These are phyloP conservation scores for Kwoniella heveanensis DNA, from an alignment of 768 basidiomycete species.

Conservation along the genomic window DNA sequence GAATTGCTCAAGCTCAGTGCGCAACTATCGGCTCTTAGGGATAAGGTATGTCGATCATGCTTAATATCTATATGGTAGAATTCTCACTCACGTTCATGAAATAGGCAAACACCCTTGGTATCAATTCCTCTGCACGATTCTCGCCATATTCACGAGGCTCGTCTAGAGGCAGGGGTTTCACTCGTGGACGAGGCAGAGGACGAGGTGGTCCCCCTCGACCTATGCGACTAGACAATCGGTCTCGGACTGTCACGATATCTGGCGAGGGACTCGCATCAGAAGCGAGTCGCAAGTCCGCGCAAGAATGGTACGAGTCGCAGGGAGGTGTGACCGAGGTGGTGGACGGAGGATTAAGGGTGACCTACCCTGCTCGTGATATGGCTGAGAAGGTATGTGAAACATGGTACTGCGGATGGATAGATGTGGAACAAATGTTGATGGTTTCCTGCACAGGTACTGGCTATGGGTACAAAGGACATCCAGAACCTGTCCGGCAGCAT, in stretches of 20 bases:
- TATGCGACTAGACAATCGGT: slow-evolving; percentile 88
- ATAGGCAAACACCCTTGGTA: slow-evolving; percentile 60
- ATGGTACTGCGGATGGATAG: neutral
- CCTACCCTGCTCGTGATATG: slow-evolving; percentile 45
- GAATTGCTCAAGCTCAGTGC: slow-evolving; percentile 47
- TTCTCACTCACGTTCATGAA: slow-evolving; percentile 62
- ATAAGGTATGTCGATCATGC: slow-evolving; percentile 58
- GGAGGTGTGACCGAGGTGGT: slow-evolving; percentile 36
- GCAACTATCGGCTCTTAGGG: slow-evolving; percentile 54
- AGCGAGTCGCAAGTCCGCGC: slow-evolving; percentile 62
- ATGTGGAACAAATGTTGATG: neutral
- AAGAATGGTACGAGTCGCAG: slow-evolving; percentile 79
- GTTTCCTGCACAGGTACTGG: slow-evolving; percentile 28
- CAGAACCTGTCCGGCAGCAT: slow-evolving; percentile 19
- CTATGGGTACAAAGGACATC: slow-evolving; percentile 43
- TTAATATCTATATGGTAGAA: slow-evolving; percentile 60
- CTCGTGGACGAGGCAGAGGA: slow-evolving; percentile 65
- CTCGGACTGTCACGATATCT: slow-evolving; percentile 75
- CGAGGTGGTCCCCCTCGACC: slow-evolving; percentile 66
- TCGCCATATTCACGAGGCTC: slow-evolving; percentile 39
- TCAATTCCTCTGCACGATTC: slow-evolving; percentile 57
- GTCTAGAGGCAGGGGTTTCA: slow-evolving; percentile 51
- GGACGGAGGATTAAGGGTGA: slow-evolving; percentile 32
- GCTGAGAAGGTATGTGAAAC: slow-evolving; percentile 48
- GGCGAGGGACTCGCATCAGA: slow-evolving; percentile 63